Percentiles rank a stretch among this genome's conserved stretches.
These are phyloP conservation scores for Chaetomium globosum DNA, from an alignment of 2,329 filamentous ascomycete species.

Conservation along the genomic window DNA sequence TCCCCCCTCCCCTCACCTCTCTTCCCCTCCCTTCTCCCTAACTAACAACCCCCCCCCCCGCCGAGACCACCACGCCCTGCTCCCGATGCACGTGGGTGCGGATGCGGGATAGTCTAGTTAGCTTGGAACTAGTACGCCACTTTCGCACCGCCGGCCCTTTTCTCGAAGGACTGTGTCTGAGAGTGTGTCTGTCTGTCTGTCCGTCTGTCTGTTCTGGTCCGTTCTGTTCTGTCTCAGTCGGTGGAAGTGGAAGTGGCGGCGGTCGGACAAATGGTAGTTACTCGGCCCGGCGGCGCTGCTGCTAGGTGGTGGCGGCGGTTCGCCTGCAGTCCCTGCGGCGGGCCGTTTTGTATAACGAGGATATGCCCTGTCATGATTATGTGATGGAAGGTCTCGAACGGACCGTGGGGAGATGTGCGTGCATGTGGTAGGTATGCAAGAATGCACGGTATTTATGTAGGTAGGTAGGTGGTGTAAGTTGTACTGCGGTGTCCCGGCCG, in stretches of 20 bases:
- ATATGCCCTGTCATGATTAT: neutral
- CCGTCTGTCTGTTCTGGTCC: too few relatives aligned
- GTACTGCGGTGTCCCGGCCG: constrained; percentile 1
- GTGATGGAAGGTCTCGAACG: neutral
- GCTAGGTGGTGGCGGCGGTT: neutral
- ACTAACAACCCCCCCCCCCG: too few relatives aligned
- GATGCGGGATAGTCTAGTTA: neutral
- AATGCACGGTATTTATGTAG: neutral
- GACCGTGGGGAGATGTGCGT: neutral
- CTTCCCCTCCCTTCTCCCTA: too few relatives aligned
- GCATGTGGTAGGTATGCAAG: neutral
- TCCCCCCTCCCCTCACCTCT: too few relatives aligned
- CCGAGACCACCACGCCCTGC: neutral
- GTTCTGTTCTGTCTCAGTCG: too few relatives aligned
- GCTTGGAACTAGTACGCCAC: neutral
- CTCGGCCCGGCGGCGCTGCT: neutral
- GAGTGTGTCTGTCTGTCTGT: too few relatives aligned
- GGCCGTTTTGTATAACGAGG: neutral
- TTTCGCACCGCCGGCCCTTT: neutral
- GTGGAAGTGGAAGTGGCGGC: too few relatives aligned
- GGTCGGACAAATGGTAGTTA: neutral
- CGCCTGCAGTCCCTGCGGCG: neutral
- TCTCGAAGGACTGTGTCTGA: neutral
- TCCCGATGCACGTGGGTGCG: neutral
- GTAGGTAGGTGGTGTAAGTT: neutral